Evolutionary conservation across 179 eudicot species (phyloP), one percentile per base, ranked within the genome.

Genomic region (Amaranthus tricolor): DNA sequence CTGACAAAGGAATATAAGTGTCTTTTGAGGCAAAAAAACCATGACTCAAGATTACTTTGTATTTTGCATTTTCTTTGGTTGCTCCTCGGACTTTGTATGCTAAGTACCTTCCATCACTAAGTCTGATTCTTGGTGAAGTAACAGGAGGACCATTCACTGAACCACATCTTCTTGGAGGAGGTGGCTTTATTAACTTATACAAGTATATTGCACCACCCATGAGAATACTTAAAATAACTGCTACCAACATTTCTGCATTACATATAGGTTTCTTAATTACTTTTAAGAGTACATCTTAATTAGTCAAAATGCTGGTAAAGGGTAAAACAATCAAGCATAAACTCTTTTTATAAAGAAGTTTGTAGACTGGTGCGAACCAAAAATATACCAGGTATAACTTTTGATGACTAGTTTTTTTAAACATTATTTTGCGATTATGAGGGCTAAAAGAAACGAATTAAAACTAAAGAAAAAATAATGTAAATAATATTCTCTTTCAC

Each of bases 91-190:
- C 78, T 76, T 78, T 84, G 77, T 89, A 90, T 48, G 96, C 91
- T 76, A 90, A 78, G 82, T 84, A 75, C 82, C 92, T 85, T 47
- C 96, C 91, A 74, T 90, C 96, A 20, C 82, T 78, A 24, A 90
- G 89, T 76, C 66, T 84, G 73, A 87, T 79, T 72, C 89, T 77
- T 3, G 89, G 86, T 21, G 91, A 90, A 60, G 81, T 82, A 63
- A 87, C 76, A 10, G 84, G 82, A 49, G 89, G 91, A 12, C 84
- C 86, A 50, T 81, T 77, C 48, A 70, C 74, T 10, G 82, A 73
- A 55, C 89, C 88, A 73, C 89, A 86, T 47, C 78, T 71, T 86
- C 80, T 88, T n/a, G 90, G 77, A 72, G 90, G 79, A 47, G 88
- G 86, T 15, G 94, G 88, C 78, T 71, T 84, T n/a, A 72, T 31